phyloP scores from a whole-genome alignment of 2,329 filamentous ascomycete genomes.

The Hortaea sp. region DNA sequence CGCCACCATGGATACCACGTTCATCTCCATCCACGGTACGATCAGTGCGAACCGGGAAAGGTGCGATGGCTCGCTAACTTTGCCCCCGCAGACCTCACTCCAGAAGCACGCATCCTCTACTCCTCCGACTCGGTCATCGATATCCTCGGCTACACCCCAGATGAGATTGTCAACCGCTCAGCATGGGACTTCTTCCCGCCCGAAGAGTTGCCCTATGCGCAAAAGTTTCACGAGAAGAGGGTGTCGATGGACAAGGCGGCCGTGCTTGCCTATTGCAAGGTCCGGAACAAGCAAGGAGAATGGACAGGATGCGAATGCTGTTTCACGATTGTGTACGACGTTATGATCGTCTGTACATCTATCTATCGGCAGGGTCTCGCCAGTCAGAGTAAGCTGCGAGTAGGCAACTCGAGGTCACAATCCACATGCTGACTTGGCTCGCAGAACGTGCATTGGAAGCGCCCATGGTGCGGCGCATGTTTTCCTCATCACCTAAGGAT shows the following conservation, averaged over 20 bases:
- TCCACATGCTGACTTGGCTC: neutral
- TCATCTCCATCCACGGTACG: slow-evolving; percentile 84
- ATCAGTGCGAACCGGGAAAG: slow-evolving; percentile 9
- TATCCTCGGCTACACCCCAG: slow-evolving; percentile 68
- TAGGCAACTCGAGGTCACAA: neutral
- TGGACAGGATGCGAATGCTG: slow-evolving; percentile 81
- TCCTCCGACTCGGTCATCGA: slow-evolving; percentile 75
- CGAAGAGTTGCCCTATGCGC: slow-evolving; percentile 66
- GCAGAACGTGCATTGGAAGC: slow-evolving; percentile 69
- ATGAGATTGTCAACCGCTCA: slow-evolving; percentile 65
- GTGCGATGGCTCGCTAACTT: neutral
- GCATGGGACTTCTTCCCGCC: slow-evolving; percentile 82
- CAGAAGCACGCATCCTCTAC: slow-evolving; percentile 70
- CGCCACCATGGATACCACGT: slow-evolving; percentile 44
- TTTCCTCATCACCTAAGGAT: slow-evolving; percentile 71
- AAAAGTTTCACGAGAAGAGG: slow-evolving; percentile 60
- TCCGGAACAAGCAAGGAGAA: slow-evolving; percentile 56
- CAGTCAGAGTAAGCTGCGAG: slow-evolving; percentile 57
- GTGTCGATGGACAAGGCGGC: slow-evolving; percentile 75
- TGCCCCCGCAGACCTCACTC: slow-evolving; percentile 51
- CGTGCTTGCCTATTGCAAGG: slow-evolving; percentile 67
- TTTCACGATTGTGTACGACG: slow-evolving; percentile 81
- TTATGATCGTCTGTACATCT: slow-evolving; percentile 74
- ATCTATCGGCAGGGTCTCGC: slow-evolving; percentile 60
- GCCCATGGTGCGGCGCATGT: slow-evolving; percentile 66